Evolutionary conservation across 139 green algal species (phyloP), one percentile per base, ranked within the genome.

Genomic region (Chlorella sp.): DNA sequence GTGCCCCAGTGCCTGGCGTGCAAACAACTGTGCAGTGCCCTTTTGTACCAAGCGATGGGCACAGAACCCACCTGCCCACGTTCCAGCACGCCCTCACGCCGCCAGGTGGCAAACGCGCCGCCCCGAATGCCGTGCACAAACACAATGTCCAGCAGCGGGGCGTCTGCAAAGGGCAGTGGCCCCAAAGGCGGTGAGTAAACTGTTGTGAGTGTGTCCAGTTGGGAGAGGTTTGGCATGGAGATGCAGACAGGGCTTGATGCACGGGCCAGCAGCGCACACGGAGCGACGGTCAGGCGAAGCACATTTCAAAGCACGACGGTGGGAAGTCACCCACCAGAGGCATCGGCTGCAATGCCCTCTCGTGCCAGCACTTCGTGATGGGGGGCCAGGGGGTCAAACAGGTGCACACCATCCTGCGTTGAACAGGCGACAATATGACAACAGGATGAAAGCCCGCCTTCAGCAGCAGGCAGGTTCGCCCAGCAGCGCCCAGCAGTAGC

Each of bases 61-160:
- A n/a, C n/a, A n/a, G n/a, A n/a, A n/a, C n/a, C n/a, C n/a, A n/a
- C n/a, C 82, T 86, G 71, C 15, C 82, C 82, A 4, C 23, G 67
- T 69, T 78, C 44, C 69, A 82, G 78, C 32, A 80, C 74, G 34
- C 85, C 88, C 47, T 90, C 83, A 23, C 64, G 51, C 26, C 91
- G 83, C 95, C 95, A 98, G 0, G 95, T 97, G 47, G 94, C 92
- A 88, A 98, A 98, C 0, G 95, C 91, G 4, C 95, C 95, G 18
- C 95, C 95, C 0, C 94, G 80, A 70, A 98, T 96, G 90, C 95
- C 95, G 82, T 98, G 95, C 38, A 98, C 88, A 85, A 98, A 98
- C 15, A 98, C 94, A 28, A 98, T 85, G 73, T 98, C 95, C 26
- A 96, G 62, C 65, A 89, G 73, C 9, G 91, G 92, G 0, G 85